These are phyloP conservation scores for Candida multigemmis DNA, from an alignment of 805 yeast species.

Conservation along the genomic window DNA sequence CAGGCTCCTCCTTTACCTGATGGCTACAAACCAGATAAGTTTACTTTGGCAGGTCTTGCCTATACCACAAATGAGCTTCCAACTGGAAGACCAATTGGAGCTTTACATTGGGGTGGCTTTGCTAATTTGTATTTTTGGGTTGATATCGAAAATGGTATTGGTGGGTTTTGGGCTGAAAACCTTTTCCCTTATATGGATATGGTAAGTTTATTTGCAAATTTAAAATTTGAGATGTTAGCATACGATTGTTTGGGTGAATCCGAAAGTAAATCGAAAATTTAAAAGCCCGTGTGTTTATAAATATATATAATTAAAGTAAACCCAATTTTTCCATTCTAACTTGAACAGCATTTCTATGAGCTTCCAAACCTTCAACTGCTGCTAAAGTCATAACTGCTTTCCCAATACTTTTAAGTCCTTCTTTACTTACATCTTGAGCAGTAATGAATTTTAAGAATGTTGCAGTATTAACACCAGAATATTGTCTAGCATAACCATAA, in stretches of 20 bases:
- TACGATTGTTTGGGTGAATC: slow-evolving; percentile 8
- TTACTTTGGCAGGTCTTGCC: slow-evolving; percentile 27
- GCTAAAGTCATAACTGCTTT: slow-evolving; percentile 94
- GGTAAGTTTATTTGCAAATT: slow-evolving; percentile 5
- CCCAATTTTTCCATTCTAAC: slow-evolving; percentile 84
- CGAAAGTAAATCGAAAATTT: slow-evolving; percentile 1
- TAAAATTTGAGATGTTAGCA: slow-evolving; percentile 11
- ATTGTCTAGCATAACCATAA: slow-evolving; percentile 95
- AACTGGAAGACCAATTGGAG: slow-evolving; percentile 26
- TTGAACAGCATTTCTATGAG: slow-evolving; percentile 94
- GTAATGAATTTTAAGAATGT: slow-evolving; percentile 95
- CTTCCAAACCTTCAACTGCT: slow-evolving; percentile 93
- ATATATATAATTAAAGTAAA: slow-evolving; percentile 19
- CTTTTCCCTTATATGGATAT: slow-evolving; percentile 21
- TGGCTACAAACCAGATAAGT: slow-evolving; percentile 15
- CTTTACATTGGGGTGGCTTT: slow-evolving; percentile 31
- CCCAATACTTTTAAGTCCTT: slow-evolving; percentile 86
- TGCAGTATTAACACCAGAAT: slow-evolving; percentile 93
- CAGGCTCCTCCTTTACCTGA: slow-evolving; percentile 7
- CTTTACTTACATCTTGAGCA: slow-evolving; percentile 78
- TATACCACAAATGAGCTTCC: slow-evolving; percentile 11
- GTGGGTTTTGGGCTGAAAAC: slow-evolving; percentile 30
- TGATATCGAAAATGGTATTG: slow-evolving; percentile 26
- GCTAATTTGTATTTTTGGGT: slow-evolving; percentile 33
- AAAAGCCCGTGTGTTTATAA: too few relatives aligned